A percentile compares a stretch with the other conserved stretches of the same genome.
These are phyloP conservation scores for Hygrophila difformis DNA, from an alignment of 257 asterid species.

Conservation along the genomic window DNA sequence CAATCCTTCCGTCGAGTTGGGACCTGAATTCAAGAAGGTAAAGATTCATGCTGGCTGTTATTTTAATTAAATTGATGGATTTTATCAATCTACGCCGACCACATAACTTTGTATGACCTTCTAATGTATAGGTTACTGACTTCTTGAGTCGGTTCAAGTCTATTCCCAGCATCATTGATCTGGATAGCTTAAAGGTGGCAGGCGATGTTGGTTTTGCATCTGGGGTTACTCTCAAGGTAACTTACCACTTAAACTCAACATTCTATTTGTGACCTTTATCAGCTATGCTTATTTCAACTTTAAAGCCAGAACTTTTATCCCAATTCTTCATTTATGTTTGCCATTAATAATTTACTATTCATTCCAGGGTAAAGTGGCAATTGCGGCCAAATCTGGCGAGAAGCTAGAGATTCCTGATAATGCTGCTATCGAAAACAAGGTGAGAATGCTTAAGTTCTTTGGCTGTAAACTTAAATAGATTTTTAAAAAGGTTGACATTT, in stretches of 20 bases:
- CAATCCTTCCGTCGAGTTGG: conserved; percentile 87
- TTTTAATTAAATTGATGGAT: neutral
- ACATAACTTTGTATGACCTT: neutral
- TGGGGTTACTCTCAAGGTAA: conserved; percentile 70
- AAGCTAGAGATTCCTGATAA: conserved; percentile 85
- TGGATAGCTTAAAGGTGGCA: conserved; percentile 81
- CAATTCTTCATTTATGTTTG: too few relatives aligned
- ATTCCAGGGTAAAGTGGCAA: conserved; percentile 69
- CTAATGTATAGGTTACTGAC: conserved; percentile 49
- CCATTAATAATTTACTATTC: neutral
- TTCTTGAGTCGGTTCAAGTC: conserved; percentile 84
- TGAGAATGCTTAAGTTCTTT: conserved; percentile 14
- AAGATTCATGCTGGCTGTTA: conserved; percentile 10
- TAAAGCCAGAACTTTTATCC: too few relatives aligned
- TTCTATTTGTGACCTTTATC: neutral
- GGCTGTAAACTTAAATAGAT: neutral
- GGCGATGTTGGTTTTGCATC: conserved; percentile 94
- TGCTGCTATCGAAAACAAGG: conserved; percentile 71
- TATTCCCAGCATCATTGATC: conserved; percentile 87
- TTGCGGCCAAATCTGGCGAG: conserved; percentile 61
- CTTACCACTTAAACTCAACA: neutral
- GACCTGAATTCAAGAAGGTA: conserved; percentile 99
- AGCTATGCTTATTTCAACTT: neutral
- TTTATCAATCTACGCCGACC: neutral
- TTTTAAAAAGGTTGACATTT: neutral